Conservation (phyloP, 2,329 filamentous ascomycete genomes). For the Meredithiella fracta region DNA sequence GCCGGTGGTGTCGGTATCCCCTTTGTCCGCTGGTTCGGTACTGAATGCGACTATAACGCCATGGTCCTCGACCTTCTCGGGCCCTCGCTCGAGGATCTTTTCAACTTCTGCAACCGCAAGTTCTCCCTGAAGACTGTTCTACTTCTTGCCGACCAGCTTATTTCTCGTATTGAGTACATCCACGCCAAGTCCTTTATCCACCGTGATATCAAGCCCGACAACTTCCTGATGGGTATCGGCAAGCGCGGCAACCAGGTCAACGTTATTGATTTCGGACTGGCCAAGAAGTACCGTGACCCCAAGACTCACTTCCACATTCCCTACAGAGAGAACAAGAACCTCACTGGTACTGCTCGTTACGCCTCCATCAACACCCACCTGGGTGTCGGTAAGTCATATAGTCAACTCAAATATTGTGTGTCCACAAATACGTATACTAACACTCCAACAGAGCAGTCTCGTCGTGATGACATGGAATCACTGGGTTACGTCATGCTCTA, state of each 20-base stretch:
- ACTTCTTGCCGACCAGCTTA: conserved; percentile 90
- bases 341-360: conserved; percentile 96
- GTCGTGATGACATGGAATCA: conserved; percentile 98
- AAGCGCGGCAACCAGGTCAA: conserved; percentile 99
- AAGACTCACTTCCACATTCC: conserved; percentile 99
- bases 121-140: conserved; percentile 98
- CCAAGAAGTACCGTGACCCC: conserved; percentile 98
- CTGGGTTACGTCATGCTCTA: conserved; percentile 99
- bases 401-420: not conserved
- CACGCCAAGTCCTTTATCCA: conserved; percentile 99
- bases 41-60: conserved; percentile 98
- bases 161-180: conserved; percentile 98
- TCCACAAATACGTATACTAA: not conserved
- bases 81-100: conserved; percentile 88
- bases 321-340: conserved; percentile 99
- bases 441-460: conserved; percentile 58
- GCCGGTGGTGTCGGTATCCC: conserved; percentile 95
- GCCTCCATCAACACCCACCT: conserved; percentile 98
- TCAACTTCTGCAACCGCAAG: conserved; percentile 99
- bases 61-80: conserved; percentile 97
- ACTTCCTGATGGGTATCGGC: conserved; percentile 98
- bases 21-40: conserved; percentile 98
- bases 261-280: conserved; percentile 95
- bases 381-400: conserved; percentile 55
- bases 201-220: conserved; percentile 99